Conservation (phyloP, 768 basidiomycete species). For the Suillus clintonianus region DNA sequence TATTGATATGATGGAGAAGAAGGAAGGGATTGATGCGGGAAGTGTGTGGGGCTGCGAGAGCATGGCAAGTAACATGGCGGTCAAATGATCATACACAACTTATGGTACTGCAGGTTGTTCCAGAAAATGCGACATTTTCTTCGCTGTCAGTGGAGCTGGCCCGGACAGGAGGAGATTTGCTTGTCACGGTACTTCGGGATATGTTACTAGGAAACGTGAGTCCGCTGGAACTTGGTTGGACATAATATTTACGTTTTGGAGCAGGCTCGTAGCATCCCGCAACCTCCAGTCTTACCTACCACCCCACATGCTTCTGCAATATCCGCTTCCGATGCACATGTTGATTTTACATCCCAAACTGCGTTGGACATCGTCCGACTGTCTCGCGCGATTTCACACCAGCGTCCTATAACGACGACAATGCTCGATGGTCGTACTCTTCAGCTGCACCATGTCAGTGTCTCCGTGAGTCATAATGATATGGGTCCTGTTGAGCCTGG, state of each 20-base stretch:
- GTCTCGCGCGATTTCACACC: constrained; percentile 69
- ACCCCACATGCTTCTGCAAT: constrained; percentile 63
- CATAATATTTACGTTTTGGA: background rate
- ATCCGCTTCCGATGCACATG: constrained; percentile 46
- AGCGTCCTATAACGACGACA: constrained; percentile 43
- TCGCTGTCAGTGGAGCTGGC: constrained; percentile 62
- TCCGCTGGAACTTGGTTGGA: background rate
- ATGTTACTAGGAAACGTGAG: constrained; percentile 59
- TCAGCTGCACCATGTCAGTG: constrained; percentile 41
- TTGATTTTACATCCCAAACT: constrained; percentile 60
- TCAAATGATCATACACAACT: background rate
- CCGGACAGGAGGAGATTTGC: constrained; percentile 60
- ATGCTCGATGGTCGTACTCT: constrained; percentile 36
- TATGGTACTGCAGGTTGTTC: constrained; percentile 46
- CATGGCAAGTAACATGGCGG: constrained; percentile 47
- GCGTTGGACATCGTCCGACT: constrained; percentile 56
- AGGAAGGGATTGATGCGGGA: constrained; percentile 78
- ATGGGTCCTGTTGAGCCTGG: constrained; percentile 37
- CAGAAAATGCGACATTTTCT: constrained; percentile 51
- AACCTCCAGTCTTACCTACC: constrained; percentile 33
- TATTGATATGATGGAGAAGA: constrained; percentile 68
- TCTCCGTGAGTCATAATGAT: background rate
- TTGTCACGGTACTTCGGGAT: constrained; percentile 69
- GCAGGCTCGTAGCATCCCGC: constrained; percentile 52
- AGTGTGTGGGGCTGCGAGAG: constrained; percentile 57